Base-by-base conservation (phyloP, 2,329 filamentous ascomycete genomes). In the Colletotrichum simmondsii region DNA sequence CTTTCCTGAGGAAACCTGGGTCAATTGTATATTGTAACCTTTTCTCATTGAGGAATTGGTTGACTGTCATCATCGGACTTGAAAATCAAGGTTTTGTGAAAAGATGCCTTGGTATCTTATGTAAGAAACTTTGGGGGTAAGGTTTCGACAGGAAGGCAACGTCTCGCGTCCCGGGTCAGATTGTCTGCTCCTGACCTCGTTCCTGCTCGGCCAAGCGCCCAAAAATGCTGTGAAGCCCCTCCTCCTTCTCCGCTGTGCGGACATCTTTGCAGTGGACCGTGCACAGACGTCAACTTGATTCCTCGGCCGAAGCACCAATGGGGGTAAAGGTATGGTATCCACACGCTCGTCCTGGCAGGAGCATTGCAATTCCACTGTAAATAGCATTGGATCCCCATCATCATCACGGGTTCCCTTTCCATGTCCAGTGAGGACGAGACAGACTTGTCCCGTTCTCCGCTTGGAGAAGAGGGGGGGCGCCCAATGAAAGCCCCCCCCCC, bases 221-320 rank as follows among this genome's bases (percentile, higher is more conserved):
- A 70, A 72, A 65, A 72, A 65, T 72, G 70, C 70, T 65, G 70
- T 72, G 71, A 64, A 72, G 66, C 24, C 37, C 30, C 28, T 30
- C 59, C 46, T 49, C 22, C 65, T 70, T 54, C 70, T 72, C 66
- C 59, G 12, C 66, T 37, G 22, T 54, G 53, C 35, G 28, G 56
- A 54, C 68, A 61, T 71, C 63, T 71, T 35, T 57, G 56, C 28
- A 37, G 56, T 65, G 61, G 71, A 19, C 49, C 71, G 59, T 72
- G 71, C 71, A 71, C 66, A 16, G 56, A 65, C 24, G 54, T 61
- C 66, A 49, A 53, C 42, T 52, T 64, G 61, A 69, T 16, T 54
- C 30, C 52, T 62, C 49, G 59, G 24, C 19, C 53, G 52, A 49
- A 60, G 56, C 49, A 56, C 60, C 66, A 72, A 70, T 72, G 54